A percentile compares a stretch with the other conserved stretches of the same genome.
Evolutionary conservation across 2,329 filamentous ascomycete species (phyloP).

Genomic region (Colletotrichum orbiculare): DNA sequence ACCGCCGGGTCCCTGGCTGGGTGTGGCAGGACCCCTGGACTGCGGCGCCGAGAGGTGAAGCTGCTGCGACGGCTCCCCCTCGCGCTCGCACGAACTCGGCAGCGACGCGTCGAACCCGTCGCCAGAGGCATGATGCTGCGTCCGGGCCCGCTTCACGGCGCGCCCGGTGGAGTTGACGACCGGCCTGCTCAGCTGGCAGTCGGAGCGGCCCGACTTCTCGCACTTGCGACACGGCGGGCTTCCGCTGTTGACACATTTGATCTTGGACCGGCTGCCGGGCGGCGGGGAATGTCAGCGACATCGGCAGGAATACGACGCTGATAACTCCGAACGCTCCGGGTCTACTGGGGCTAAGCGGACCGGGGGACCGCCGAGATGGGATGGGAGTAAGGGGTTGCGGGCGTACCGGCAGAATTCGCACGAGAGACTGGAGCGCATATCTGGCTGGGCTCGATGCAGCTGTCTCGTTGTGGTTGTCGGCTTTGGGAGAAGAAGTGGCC

Average conservation of each 20-base stretch:
- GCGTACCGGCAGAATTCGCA: conserved; percentile 49
- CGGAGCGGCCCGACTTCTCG: conserved; percentile 40
- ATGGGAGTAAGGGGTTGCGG: not conserved
- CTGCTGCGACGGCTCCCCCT: conserved; percentile 1
- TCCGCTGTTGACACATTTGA: conserved; percentile 49
- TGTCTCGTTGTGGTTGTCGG: conserved; percentile 5
- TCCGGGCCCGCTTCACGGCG: conserved; percentile 13
- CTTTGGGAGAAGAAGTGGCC: conserved; percentile 11
- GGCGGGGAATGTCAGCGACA: not conserved
- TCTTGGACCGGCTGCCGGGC: conserved; percentile 45
- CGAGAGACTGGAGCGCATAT: conserved; percentile 49
- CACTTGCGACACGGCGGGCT: conserved; percentile 46
- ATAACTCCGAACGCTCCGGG: conserved; percentile 1
- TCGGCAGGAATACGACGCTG: conserved; percentile 11
- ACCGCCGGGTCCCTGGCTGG: conserved; percentile 10
- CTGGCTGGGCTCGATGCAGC: not conserved
- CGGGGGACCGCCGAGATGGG: too few relatives aligned
- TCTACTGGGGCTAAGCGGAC: not conserved
- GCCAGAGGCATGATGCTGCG: conserved; percentile 15
- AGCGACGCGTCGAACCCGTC: conserved; percentile 33
- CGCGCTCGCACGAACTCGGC: conserved; percentile 1
- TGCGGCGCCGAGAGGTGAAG: conserved; percentile 21
- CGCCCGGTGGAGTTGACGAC: conserved; percentile 26
- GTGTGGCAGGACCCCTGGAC: conserved; percentile 28
- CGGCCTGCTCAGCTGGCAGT: conserved; percentile 43